These are phyloP conservation scores for Tricholoma terreum DNA, from an alignment of 768 basidiomycete species.

Conservation along the genomic window DNA sequence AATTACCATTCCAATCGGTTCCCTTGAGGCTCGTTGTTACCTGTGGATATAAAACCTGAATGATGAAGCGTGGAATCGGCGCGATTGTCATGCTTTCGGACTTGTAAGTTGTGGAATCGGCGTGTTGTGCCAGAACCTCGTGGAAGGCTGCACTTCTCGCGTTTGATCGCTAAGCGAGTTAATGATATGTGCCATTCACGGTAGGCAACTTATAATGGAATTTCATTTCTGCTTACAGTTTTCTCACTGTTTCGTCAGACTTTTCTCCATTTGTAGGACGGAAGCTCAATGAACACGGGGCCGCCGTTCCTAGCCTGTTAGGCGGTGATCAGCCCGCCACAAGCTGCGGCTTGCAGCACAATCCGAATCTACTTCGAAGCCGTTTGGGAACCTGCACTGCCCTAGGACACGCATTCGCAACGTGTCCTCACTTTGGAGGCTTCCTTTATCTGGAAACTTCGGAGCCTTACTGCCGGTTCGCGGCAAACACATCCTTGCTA, in stretches of 20 bases:
- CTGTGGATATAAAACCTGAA: too few species aligned
- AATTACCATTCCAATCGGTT: too few species aligned
- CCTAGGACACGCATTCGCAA: background rate
- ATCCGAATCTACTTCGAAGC: background rate
- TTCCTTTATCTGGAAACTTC: background rate
- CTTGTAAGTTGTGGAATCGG: too few species aligned
- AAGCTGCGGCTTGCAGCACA: background rate
- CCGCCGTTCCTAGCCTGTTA: background rate
- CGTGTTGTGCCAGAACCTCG: background rate
- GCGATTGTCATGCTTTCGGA: too few species aligned
- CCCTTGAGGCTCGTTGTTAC: too few species aligned
- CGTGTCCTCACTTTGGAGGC: conserved; percentile 2
- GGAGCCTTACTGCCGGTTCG: background rate
- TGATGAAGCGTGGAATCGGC: too few species aligned
- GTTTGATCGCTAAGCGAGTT: background rate
- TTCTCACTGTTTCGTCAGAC: too few species aligned
- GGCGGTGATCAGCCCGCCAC: background rate
- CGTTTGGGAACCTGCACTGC: too few species aligned
- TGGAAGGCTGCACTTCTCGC: background rate
- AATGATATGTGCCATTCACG: background rate
- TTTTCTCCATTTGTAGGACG: background rate
- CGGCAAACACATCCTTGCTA: background rate
- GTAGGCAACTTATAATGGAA: too few species aligned
- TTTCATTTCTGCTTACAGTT: too few species aligned
- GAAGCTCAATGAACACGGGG: background rate